Percentiles rank a stretch among this genome's conserved stretches.
phyloP scores from a whole-genome alignment of 768 basidiomycete genomes.

The Agaricus sinodeliciosus region DNA sequence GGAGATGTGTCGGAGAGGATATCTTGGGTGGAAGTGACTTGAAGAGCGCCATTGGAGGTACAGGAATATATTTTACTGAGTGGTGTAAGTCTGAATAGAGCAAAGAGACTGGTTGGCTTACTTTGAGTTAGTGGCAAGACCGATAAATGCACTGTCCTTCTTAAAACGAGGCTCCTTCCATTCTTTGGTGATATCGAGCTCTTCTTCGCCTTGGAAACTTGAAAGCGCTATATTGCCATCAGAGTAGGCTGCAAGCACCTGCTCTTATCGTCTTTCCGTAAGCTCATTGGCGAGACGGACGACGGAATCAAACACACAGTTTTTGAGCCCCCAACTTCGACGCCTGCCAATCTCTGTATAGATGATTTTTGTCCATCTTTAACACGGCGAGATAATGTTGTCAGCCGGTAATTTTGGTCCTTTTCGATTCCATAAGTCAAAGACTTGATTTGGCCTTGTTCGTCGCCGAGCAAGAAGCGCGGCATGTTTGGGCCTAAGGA shows the following conservation, averaged over 20 bases:
- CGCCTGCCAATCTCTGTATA: conserved; percentile 26
- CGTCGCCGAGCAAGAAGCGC: conserved; percentile 71
- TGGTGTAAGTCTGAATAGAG: neutral
- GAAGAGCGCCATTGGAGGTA: conserved; percentile 70
- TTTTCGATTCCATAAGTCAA: conserved; percentile 35
- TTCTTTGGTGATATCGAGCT: conserved; percentile 30
- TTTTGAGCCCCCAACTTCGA: conserved; percentile 20
- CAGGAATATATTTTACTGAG: conserved; percentile 36
- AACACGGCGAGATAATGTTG: conserved; percentile 20
- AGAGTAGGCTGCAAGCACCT: conserved; percentile 63
- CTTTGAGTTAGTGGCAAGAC: conserved; percentile 46
- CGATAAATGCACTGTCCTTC: conserved; percentile 49
- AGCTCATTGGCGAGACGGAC: neutral
- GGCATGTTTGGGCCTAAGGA: conserved; percentile 35
- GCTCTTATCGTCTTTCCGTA: conserved; percentile 29
- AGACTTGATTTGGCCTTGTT: conserved; percentile 69
- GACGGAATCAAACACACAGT: conserved; percentile 28
- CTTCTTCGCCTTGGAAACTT: conserved; percentile 31
- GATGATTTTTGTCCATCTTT: conserved; percentile 17
- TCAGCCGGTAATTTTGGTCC: conserved; percentile 26
- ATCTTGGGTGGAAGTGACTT: conserved; percentile 30
- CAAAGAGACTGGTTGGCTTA: conserved; percentile 22
- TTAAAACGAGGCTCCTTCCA: conserved; percentile 67
- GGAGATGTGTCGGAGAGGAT: conserved; percentile 2
- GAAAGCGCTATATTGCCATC: conserved; percentile 49